Evolutionary conservation across 257 asterid genomes (phyloP), one percentile per base, ranked within the genome.

Genomic region (Agastache rugosa): DNA sequence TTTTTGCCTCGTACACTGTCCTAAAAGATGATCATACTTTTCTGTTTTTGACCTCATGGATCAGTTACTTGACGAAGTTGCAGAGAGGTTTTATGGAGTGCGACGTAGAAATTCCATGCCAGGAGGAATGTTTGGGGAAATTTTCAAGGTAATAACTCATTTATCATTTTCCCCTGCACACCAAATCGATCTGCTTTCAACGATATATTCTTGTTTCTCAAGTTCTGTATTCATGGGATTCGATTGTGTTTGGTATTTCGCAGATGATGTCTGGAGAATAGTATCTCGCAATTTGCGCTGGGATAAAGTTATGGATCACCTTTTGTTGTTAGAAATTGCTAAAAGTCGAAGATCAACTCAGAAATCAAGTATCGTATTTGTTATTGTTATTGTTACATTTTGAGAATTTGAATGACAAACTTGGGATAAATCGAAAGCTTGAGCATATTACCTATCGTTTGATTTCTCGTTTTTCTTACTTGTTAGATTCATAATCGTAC

Each of bases 121-220:
- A 20, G 98, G 98, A 42, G 98, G 98, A 83, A 88, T 91, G 94
- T 87, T 93, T 74, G 98, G 98, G 77, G 98, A 93, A 63, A 45
- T 93, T 11, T 93, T 93, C 55, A 91, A 93, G 97, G 98, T 87
- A 82, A 68, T 45, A 48, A 27, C 20, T 20, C 20, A 50, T 76
- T 27, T 6, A 31, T 1, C 15, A 4, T 27, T 14, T 41, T 23
- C 59, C 14, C 64, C 11, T 25, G 29, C 53, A 41, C 14, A 35
- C 27, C 45, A 20, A 9, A 20, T 58, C 29, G 47, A 25, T 74
- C 45, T 19, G 55, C 42, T 39, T 39, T 39, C 11, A 10, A 69
- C 48, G 8, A 8, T 6, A 7, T 16, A 10, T 60, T 58, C 19
- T 62, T 35, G 23, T 31, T 42, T 47, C 11, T 71, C 45, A 8